Base-by-base conservation (phyloP, 768 basidiomycete genomes). In the Tricholoma matsutake region DNA sequence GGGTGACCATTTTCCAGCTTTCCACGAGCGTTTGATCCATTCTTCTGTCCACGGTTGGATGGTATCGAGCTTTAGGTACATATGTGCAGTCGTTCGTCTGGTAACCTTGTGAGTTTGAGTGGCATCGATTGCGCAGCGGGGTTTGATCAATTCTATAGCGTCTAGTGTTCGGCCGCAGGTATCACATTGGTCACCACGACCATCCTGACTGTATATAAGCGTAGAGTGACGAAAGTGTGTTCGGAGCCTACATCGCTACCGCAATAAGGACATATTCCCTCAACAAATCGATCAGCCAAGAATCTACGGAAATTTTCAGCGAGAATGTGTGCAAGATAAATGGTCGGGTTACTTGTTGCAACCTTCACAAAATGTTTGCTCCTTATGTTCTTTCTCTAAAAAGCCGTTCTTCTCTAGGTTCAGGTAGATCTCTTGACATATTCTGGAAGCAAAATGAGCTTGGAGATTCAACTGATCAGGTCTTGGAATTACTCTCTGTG, bases 131-230 rank as follows among this genome's bases (percentile, higher is more conserved):
- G 95, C 85, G 72, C 97, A 99, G 45, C 95, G 87, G n/a, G 97
- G 97, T 66, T 94, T 89, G 73, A 98, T 82, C 58, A 99, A 83
- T 67, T 97, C 94, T 61, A 96, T 84, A 2, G 97, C 94, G 64
- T 98, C 94, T 47, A 97, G 84, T 2, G 97, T 98, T 58, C 92
- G 84, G 49, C 89, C 87, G 73, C 97, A 99, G 57, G 86, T 81
- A 73, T 99, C 97, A 73, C 97, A 99, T 78, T 99, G 97, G 73
- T 99, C 97, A 7, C 97, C 97, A 35, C 97, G 91, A 34, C 96
- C 97, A 68, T 98, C 97, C 90, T 94, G 59, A 28, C 18, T 4
- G 31, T 43, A 22, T 18, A 6, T 63, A 28, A 63, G 49, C 45
- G 6, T 22, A 61, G 29, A 37, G 1, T 22, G 16, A 35, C 34